Conservation (phyloP, 164 flowering plant genomes). For the Vitis amurensis region DNA sequence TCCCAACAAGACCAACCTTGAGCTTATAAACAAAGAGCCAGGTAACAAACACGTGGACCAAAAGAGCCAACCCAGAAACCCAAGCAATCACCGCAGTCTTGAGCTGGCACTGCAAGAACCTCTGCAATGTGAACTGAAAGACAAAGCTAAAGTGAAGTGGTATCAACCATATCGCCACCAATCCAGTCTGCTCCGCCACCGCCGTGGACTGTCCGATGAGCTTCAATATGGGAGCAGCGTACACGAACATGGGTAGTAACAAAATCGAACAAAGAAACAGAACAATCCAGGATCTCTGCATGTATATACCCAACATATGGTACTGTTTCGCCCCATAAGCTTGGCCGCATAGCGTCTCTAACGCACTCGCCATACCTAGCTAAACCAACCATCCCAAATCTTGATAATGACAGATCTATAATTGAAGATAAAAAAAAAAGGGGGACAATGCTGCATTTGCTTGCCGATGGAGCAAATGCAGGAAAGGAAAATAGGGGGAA, state of each 20-base stretch:
- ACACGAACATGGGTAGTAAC: conserved; percentile 40
- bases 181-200: conserved; percentile 44
- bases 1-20: conserved; percentile 32
- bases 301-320: conserved; percentile 51
- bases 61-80: conserved; percentile 21
- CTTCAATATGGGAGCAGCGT: conserved; percentile 42
- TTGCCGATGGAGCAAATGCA: no score
- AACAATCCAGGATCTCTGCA: conserved; percentile 56
- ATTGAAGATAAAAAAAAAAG: no score
- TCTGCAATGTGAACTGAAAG: conserved; percentile 33
- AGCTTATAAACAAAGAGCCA: conserved; percentile 35
- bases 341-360: conserved; percentile 60
- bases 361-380: conserved; percentile 67
- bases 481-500: not conserved
- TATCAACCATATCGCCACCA: conserved; percentile 34
- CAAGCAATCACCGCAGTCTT: conserved; percentile 32
- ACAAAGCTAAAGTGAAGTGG: conserved; percentile 37
- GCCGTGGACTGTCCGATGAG: conserved; percentile 35
- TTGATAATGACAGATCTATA: not conserved
- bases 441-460: no score
- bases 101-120: conserved; percentile 45
- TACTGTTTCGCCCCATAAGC: conserved; percentile 51
- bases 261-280: conserved; percentile 30
- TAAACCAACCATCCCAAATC: conserved; percentile 6
- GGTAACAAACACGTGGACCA: conserved; percentile 23